Conservation (phyloP, 2,329 filamentous ascomycete species). For the Colletotrichum spinosum region DNA sequence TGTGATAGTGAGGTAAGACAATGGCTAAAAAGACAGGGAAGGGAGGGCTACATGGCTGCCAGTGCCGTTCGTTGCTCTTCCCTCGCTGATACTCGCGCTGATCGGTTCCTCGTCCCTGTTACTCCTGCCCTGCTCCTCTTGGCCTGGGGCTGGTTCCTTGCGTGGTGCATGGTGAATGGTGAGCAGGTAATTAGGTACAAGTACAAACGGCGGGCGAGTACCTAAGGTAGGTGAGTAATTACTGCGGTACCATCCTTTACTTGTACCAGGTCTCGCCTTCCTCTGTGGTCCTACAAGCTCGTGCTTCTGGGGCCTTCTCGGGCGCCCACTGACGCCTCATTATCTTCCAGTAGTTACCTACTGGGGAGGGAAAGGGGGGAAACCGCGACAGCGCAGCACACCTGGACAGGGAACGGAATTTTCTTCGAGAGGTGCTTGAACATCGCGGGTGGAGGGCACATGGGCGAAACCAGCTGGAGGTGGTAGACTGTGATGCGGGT, state of each 20-base stretch:
- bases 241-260: no score
- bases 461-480: slow-evolving; percentile 3
- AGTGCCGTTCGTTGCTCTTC: no score
- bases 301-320: slow-evolving; percentile 14
- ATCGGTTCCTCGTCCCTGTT: slow-evolving; percentile 20
- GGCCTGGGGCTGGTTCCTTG: no score
- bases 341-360: slow-evolving; percentile 20
- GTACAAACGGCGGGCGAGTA: no score
- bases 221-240: no score
- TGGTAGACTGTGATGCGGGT: slow-evolving; percentile 9
- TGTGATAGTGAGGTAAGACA: no score
- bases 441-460: slow-evolving; percentile 30
- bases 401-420: no score
- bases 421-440: slow-evolving; percentile 6
- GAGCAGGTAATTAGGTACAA: no score
- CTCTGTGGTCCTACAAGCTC: background rate
- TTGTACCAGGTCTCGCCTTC: background rate
- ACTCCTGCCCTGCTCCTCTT: background rate
- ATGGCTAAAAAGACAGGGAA: no score
- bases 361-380: background rate
- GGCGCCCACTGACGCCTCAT: slow-evolving; percentile 10
- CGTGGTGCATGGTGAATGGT: no score
- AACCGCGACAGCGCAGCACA: background rate
- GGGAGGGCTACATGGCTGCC: no score
- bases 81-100: background rate